Conservation (phyloP, 2,329 filamentous ascomycete genomes). For the Pseudogymnoascus destructans region DNA sequence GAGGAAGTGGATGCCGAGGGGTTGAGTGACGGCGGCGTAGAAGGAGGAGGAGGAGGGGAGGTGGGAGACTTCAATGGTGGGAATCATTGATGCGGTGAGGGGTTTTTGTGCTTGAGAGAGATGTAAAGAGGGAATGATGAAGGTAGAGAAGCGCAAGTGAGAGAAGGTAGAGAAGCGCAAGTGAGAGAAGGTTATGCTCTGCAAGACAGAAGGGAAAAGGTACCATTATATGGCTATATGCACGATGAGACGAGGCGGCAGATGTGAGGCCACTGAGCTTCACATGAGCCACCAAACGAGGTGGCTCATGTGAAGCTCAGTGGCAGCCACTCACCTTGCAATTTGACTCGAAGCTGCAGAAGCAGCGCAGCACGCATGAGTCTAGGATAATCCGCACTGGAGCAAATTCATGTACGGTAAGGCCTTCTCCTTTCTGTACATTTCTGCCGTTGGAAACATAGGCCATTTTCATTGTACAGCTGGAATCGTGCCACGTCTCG, state of each 20-base stretch:
- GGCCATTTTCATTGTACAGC: not conserved
- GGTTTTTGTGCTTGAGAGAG: conserved; percentile 11
- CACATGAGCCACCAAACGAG: no score
- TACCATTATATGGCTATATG: conserved; percentile 3
- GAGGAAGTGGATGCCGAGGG: conserved; percentile 63
- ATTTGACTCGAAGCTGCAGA: conserved; percentile 3
- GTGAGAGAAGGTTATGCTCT: not conserved
- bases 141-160: not conserved
- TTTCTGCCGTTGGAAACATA: not conserved
- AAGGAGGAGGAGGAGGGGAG: conserved; percentile 71
- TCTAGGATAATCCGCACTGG: not conserved
- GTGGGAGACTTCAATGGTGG: conserved; percentile 55
- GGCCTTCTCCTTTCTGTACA: conserved; percentile 1
- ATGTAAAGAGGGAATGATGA: conserved; percentile 17
- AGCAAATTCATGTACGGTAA: not conserved
- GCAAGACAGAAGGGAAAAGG: conserved; percentile 4
- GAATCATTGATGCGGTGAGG: conserved; percentile 23
- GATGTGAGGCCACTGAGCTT: conserved; percentile 1
- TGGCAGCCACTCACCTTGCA: not conserved
- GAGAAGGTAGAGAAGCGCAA: not conserved
- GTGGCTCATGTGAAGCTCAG: conserved; percentile 2
- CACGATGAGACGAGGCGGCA: conserved; percentile 6
- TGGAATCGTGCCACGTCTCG: conserved; percentile 1
- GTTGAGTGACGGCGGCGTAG: conserved; percentile 66
- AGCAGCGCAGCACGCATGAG: not conserved